Evolutionary conservation across 1,139 yeast species (phyloP), one percentile per base, ranked within the genome.

Genomic region (Kurtzmaniella quercitrusa): DNA sequence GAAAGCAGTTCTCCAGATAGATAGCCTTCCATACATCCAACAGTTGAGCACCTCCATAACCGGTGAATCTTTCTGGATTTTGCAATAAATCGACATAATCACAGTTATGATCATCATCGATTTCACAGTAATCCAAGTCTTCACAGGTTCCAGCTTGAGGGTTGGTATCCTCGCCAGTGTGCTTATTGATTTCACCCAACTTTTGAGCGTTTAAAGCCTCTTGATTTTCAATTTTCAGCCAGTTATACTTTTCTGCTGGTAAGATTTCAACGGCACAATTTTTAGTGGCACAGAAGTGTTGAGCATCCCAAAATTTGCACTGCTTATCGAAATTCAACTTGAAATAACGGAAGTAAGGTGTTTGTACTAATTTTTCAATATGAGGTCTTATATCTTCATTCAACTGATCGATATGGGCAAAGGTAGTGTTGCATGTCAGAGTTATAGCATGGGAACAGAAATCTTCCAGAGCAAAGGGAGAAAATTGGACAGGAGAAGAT

Each of bases 21-120:
- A 94, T 90, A 47, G 95, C 89, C 40, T 82, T 74, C 99, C 99
- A 94, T 42, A 94, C 88, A 59, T 85, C 91, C 53, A 84, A 81
- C 19, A 96, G 89, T 58, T 93, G 96, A 43, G 83, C 79, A 29
- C 98, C 98, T 38, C 91, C 86, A 60, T 94, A 94, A 0, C 98
- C 98, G 1, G 98, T 94, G 66, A 88, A 94, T 57, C 98, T 75
- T 65, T 94, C 99, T 1, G 96, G 97, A 57, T 94, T 94, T 46
- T 86, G 88, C 21, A 84, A 73, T 47, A 94, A 75, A 56, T 91
- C 89, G 23, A 93, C 95, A 56, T 85, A 85, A 3, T 89, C 97
- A 45, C 96, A 63, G 56, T 75, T 54, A 61, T 62, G 70, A 47
- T 65, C 85, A 48, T 80, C 86, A 50, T 82, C 87, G 16, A 82